A percentile compares a stretch with the other conserved stretches of the same genome.
phyloP scores from a whole-genome alignment of 2,329 filamentous ascomycete species.

The Pyrenophora graminea region DNA sequence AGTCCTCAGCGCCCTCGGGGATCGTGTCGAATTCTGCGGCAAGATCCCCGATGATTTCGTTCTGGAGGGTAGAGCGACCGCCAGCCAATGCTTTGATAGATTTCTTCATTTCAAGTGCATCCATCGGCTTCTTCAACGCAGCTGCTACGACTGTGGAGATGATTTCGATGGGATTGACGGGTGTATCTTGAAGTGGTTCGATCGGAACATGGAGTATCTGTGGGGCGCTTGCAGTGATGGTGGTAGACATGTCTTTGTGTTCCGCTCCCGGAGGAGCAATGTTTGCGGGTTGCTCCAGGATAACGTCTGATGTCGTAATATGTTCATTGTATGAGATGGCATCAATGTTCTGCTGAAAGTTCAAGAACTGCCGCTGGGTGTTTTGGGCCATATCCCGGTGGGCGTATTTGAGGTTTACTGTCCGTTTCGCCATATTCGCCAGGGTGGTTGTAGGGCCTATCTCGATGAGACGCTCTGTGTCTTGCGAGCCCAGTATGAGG shows the following conservation, averaged over 20 bases:
- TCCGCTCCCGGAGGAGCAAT: background rate
- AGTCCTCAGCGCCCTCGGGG: constrained; percentile 49
- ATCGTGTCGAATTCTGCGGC: constrained; percentile 47
- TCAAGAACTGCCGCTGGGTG: constrained; percentile 4
- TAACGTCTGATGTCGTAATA: constrained; percentile 2
- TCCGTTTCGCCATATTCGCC: constrained; percentile 47
- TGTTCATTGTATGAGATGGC: background rate
- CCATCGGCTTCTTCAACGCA: constrained; percentile 34
- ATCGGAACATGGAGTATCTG: background rate
- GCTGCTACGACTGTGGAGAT: constrained; percentile 36
- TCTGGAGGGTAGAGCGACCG: constrained; percentile 51
- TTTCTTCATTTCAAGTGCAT: constrained; percentile 31
- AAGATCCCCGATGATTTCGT: constrained; percentile 52
- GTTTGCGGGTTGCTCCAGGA: background rate
- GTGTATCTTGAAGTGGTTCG: constrained; percentile 11
- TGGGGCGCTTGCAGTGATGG: background rate
- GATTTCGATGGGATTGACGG: constrained; percentile 27
- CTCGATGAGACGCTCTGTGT: constrained; percentile 45
- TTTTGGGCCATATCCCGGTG: constrained; percentile 18
- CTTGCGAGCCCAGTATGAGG: constrained; percentile 30
- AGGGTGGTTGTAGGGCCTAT: constrained; percentile 47
- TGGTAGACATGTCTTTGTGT: constrained; percentile 2
- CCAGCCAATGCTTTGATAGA: constrained; percentile 43
- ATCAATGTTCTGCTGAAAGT: background rate
- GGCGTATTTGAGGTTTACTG: constrained; percentile 23